Conservation (phyloP, 1,284 basidiomycete species). For the Cystobasidium sp. region DNA sequence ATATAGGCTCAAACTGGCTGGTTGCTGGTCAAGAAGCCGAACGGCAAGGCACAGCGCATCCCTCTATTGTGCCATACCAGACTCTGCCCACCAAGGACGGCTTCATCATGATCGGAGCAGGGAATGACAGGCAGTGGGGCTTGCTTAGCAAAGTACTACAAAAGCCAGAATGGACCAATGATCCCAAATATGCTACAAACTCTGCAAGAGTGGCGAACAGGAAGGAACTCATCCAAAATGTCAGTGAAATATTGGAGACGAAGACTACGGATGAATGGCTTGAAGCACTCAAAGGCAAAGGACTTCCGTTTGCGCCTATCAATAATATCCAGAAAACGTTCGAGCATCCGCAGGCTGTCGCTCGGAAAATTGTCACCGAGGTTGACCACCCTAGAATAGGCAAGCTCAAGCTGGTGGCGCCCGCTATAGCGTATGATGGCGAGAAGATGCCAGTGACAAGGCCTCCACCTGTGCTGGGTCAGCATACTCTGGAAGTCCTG, state of each 20-base stretch:
- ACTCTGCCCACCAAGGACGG: slow-evolving; percentile 86
- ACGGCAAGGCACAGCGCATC: slow-evolving; percentile 89
- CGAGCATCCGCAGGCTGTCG: slow-evolving; percentile 82
- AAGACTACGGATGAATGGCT: slow-evolving; percentile 74
- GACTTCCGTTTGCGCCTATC: slow-evolving; percentile 91
- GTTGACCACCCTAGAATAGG: slow-evolving; percentile 62
- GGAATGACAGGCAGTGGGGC: slow-evolving; percentile 65
- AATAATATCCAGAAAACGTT: slow-evolving; percentile 91
- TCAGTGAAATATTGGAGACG: slow-evolving; percentile 67
- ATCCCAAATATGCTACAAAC: slow-evolving; percentile 74
- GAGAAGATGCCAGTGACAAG: slow-evolving; percentile 68
- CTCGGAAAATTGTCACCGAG: slow-evolving; percentile 66
- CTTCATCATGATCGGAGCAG: slow-evolving; percentile 82
- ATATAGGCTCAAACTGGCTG: slow-evolving; percentile 92
- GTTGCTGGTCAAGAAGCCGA: slow-evolving; percentile 82
- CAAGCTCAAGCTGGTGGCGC: slow-evolving; percentile 80
- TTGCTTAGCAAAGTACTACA: slow-evolving; percentile 66
- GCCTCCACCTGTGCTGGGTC: slow-evolving; percentile 67
- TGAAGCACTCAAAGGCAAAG: slow-evolving; percentile 70
- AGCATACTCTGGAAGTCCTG: slow-evolving; percentile 58
- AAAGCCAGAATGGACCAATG: slow-evolving; percentile 64
- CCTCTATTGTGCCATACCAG: slow-evolving; percentile 80
- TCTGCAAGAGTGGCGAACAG: slow-evolving; percentile 76
- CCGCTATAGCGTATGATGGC: slow-evolving; percentile 86
- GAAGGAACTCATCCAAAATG: slow-evolving; percentile 70